Evolutionary conservation across 2,329 filamentous ascomycete species (phyloP), one percentile per base, ranked within the genome.

Genomic region (Chaetomiaceae sp.): DNA sequence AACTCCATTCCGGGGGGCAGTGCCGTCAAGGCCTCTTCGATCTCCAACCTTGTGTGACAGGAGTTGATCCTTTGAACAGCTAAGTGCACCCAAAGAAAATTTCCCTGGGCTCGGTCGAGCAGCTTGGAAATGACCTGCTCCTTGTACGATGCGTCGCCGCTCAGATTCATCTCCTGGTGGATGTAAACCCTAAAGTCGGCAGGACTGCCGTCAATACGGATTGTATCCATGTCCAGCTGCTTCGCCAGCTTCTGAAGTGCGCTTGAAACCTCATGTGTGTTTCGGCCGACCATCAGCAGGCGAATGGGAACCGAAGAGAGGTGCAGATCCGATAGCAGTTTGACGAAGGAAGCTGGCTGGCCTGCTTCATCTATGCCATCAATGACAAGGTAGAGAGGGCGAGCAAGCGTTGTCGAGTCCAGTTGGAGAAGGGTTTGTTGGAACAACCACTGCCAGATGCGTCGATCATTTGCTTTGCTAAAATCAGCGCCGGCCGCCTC

Each of bases 291-390:
- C 6, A 67, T 3, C 9, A 67, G 45, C 15, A 68, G 47, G 0
- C 62, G 51, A 7, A 65, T 49, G 6, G 63, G 59, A 2, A 54
- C n/a, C 12, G 51, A 15, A 3, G 18, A 45, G 32, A 4, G 44
- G 44, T n/a, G 50, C 3, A 62, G 30, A 18, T 60, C 56, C 3
- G 52, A 48, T 2, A 70, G 48, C 1, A 67, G 36, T 20, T 53
- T 53, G 1, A 66, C 37, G 1, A 68, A 14, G 1, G 53, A 29
- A 6, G 46, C n/a, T 5, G 64, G 57, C 15, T 42, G 42, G 18
- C 65, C 59, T 15, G 58, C 57, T 38, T 71, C 65, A 40, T 70
- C 66, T 1, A 70, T 24, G 2, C 57, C 67, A 56, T 70, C 67
- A 36, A 69, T 61, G 8, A 70, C 52, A 65, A 62, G 66, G 50